Base-by-base conservation (phyloP, 1,284 basidiomycete species). In the Microbotryum intermedium region DNA sequence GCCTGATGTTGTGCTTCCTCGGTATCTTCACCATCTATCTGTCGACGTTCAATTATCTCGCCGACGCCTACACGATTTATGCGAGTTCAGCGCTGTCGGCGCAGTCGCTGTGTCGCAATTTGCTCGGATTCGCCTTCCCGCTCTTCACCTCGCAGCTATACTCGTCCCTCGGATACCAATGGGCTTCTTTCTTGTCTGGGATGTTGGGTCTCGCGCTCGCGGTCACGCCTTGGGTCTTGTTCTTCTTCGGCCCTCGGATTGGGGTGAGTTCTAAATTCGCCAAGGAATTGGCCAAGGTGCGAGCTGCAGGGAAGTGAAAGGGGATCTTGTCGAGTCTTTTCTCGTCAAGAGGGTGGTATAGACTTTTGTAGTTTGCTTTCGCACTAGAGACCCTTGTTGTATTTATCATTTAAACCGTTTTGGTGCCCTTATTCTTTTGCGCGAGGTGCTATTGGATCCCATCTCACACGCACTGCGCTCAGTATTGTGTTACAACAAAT, bases 41-140 rank as follows among this genome's bases (percentile, higher is more conserved):
- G 0, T 65, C 69, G 5, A 69, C 68, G 0, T 75, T 70, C 53
- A 66, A 55, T 28, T 68, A 69, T 42, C 60, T 70, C 18, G 59
- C 62, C 20, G 66, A 65, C 53, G 50, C 55, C 23, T 75, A 75
- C 56, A 68, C 71, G 0, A 63, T 70, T 10, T 76, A 75, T 50
- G 74, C 75, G 0, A 69, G 68, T 0, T 66, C 61, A 10, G 75
- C 74, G 0, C 55, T 66, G 8, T 64, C 61, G 11, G 66, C 61
- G 3, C 64, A 66, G 43, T 63, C 60, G 3, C 53, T 68, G 0
- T 66, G 58, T 44, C 64, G 66, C 5, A 68, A 68, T 29, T 49
- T 68, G 9, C 47, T 46, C 1, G 66, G 58, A 1, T 60, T 49
- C 42, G 50, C 48, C 4, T 64, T 66, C 53, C 66, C 66, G 4